Percentiles rank a stretch among this genome's conserved stretches.
phyloP scores from a whole-genome alignment of 2,329 filamentous ascomycete genomes.

The Penicillium sp. region DNA sequence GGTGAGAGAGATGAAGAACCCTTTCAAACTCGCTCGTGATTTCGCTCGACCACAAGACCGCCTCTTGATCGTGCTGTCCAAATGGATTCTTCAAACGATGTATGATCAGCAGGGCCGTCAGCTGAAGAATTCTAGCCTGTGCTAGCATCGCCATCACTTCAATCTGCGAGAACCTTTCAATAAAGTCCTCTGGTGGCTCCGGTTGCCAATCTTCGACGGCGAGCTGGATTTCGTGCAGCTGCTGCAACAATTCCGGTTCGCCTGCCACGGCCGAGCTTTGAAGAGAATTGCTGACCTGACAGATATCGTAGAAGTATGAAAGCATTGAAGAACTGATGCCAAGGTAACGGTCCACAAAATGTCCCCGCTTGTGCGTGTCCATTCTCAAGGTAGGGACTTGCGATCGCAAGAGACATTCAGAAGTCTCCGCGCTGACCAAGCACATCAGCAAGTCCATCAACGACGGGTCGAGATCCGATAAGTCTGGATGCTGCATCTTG shows the following conservation, averaged over 20 bases:
- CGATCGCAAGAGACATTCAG: conserved; percentile 19
- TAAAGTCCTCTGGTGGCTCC: conserved; percentile 3
- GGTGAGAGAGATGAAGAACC: conserved; percentile 1
- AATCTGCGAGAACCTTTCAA: conserved; percentile 7
- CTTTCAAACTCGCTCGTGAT: conserved; percentile 17
- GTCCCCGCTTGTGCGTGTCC: background rate
- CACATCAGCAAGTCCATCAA: conserved; percentile 21
- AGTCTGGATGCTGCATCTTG: conserved; percentile 5
- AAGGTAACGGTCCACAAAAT: conserved; percentile 19
- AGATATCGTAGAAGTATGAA: conserved; percentile 17
- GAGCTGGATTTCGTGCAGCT: conserved; percentile 1
- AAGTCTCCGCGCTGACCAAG: conserved; percentile 19
- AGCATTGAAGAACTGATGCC: conserved; percentile 17
- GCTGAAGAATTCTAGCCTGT: conserved; percentile 14
- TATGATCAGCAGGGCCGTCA: conserved; percentile 14
- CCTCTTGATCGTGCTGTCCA: conserved; percentile 6
- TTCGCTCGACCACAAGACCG: background rate
- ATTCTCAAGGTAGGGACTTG: conserved; percentile 14
- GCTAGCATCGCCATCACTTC: conserved; percentile 14
- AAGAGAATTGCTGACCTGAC: conserved; percentile 2
- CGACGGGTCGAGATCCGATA: conserved; percentile 4
- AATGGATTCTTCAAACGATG: conserved; percentile 15
- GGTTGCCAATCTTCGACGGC: conserved; percentile 11
- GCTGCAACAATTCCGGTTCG: background rate
- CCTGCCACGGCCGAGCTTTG: background rate